Evolutionary conservation across 2,329 filamentous ascomycete species (phyloP), one percentile per base, ranked within the genome.

Genomic region (Cladophialophora exuberans): DNA sequence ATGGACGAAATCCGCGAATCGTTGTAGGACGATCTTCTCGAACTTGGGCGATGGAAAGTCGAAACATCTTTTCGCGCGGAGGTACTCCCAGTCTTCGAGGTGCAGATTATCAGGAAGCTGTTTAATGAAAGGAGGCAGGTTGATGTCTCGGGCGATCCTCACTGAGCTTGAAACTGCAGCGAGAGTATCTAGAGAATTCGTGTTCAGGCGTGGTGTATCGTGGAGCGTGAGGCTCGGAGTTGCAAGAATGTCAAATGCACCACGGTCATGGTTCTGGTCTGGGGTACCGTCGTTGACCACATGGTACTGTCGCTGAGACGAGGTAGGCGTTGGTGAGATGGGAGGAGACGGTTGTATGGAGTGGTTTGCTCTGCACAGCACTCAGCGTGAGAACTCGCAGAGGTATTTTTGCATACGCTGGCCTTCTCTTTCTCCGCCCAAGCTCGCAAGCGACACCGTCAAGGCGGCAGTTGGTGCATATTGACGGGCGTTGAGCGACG

Each of bases 161-260:
- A n/a, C n/a, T n/a, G n/a, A n/a, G n/a, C n/a, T n/a, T n/a, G n/a
- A n/a, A n/a, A n/a, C n/a, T n/a, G n/a, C n/a, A n/a, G n/a, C n/a
- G n/a, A n/a, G n/a, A n/a, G n/a, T n/a, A n/a, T n/a, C n/a, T n/a
- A n/a, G n/a, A n/a, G 39, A 45, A 22, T 33, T 31, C 4, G 76
- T 63, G 26, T 74, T 73, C 1, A 66, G 58, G 18, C 67, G 69
- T 18, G 79, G 67, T 1, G 60, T 71, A 2, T 73, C 75, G 61
- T 77, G 25, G 20, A 45, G 31, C 2, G 23, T 22, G 26, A 45
- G 31, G n/a, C 23, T 18, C 13, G 42, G 28, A 17, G 20, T 33
- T 9, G 42, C 20, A 31, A 30, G 23, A 11, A 33, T 28, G 7
- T 30, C 28, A 17, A 45, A 45, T 23, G 42, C 42, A 20, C 42